Evolutionary conservation across 768 basidiomycete genomes (phyloP), one percentile per base, ranked within the genome.

Genomic region (Neoboletus subvelutipes): DNA sequence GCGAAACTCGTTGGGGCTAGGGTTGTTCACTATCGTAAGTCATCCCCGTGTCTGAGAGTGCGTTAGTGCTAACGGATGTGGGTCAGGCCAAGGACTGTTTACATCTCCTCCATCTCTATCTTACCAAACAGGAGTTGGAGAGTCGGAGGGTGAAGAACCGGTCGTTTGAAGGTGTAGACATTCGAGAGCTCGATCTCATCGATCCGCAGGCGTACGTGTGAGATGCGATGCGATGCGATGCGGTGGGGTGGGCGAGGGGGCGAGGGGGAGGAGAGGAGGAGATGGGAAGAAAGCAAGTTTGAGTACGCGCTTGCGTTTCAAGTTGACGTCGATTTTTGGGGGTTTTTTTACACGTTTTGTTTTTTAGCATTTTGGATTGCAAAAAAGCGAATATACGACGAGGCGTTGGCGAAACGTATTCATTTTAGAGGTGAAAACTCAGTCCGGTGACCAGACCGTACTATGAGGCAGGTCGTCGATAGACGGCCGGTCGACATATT

Each of bases 111-210:
- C 85, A 91, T 63, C 75, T 89, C 7, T 88, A 82, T 73, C 78
- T 91, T 5, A 78, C 83, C 7, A 87, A 88, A 65, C 84, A 83
- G 18, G 90, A 92, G 65, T 74, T 90, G 6, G 83, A 87, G 66
- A 84, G 82, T 2, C 78, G 90, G 15, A 75, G 76, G 24, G 83
- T 92, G 28, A 88, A 84, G 72, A 87, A 79, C 64, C 79, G 81
- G 57, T 82, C 88, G 42, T 92, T 92, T 66, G 75, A 77, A n/a
- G 87, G 87, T 0, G 81, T 91, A n/a, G 88, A 91, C 64, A 63
- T 83, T 43, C 67, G 72, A 12, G 84, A 83, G 59, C 76, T 91
- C 40, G 88, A 92, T 67, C 77, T 92, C 28, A 78, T 89, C 70
- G n/a, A 71, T 61, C 47, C 77, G 4, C 50, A 60, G 42, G 62